phyloP scores from a whole-genome alignment of 805 yeast genomes.

The Wickerhamiella spandovensis region DNA sequence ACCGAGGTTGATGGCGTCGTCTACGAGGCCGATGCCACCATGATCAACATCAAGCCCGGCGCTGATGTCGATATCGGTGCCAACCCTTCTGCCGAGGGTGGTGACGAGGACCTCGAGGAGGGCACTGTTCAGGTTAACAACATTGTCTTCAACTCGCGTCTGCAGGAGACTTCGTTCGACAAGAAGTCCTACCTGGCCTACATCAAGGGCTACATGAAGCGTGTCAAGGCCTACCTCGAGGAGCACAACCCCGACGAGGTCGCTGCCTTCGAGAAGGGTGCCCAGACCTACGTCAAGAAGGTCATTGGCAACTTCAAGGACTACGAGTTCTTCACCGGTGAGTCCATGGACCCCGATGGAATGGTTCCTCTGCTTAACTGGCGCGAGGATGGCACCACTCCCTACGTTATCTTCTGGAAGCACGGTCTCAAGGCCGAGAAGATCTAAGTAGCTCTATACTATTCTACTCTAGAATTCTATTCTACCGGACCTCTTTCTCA shows the following conservation, averaged over 20 bases:
- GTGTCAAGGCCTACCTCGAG: conserved; percentile 77
- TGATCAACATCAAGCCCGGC: conserved; percentile 72
- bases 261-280: conserved; percentile 92
- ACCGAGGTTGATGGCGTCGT: conserved; percentile 79
- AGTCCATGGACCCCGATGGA: conserved; percentile 99
- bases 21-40: conserved; percentile 91
- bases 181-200: conserved; percentile 93
- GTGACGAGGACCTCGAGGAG: conserved; percentile 67
- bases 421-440: conserved; percentile 88
- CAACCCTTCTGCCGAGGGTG: conserved; percentile 98
- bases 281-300: conserved; percentile 91
- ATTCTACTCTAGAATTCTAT: too few relatives aligned
- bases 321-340: conserved; percentile 99
- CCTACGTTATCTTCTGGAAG: conserved; percentile 96
- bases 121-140: conserved; percentile 92
- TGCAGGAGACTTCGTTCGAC: conserved; percentile 91
- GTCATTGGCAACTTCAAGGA: conserved; percentile 89
- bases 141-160: conserved; percentile 96
- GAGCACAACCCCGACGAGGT: conserved; percentile 82
- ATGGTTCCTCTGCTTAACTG: conserved; percentile 97
- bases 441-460: conserved; percentile 73
- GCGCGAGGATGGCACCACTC: conserved; percentile 99
- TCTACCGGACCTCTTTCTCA: too few relatives aligned
- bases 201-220: conserved; percentile 99
- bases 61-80: conserved; percentile 98